A percentile compares a stretch with the other conserved stretches of the same genome.
phyloP scores from a whole-genome alignment of 2,329 filamentous ascomycete genomes.

The Botryotinia convoluta region DNA sequence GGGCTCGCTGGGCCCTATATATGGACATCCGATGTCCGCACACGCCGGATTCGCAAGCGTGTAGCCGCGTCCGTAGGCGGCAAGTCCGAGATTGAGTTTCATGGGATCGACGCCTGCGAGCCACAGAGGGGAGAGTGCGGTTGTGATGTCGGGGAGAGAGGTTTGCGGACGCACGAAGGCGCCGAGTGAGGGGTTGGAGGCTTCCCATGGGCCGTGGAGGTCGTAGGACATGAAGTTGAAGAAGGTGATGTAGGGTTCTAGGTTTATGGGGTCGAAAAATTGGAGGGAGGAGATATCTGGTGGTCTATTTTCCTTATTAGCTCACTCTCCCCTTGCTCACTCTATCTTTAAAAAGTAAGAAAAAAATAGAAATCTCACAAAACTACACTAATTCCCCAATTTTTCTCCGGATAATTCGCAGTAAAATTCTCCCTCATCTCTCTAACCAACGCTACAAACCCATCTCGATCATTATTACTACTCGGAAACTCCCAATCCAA shows the following conservation, averaged over 20 bases:
- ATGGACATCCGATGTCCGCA: slow-evolving; percentile 33
- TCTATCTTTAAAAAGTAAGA: too few species aligned
- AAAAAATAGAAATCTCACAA: slow-evolving; percentile 31
- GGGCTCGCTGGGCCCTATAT: slow-evolving; percentile 26
- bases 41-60: slow-evolving; percentile 36
- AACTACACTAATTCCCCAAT: slow-evolving; percentile 42
- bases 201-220: slow-evolving; percentile 46
- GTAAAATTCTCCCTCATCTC: slow-evolving; percentile 39
- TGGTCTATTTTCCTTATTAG: slow-evolving; percentile 27
- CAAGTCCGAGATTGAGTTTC: slow-evolving; percentile 49
- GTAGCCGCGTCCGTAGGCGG: slow-evolving; percentile 48
- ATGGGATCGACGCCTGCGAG: slow-evolving; percentile 41
- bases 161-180: slow-evolving; percentile 42
- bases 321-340: too few species aligned
- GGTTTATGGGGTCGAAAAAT: slow-evolving; percentile 35
- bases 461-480: slow-evolving; percentile 39
- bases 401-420: slow-evolving; percentile 31
- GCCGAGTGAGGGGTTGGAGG: slow-evolving; percentile 33
- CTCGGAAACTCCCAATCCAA: slow-evolving; percentile 49
- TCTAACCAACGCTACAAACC: slow-evolving; percentile 37
- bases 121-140: slow-evolving; percentile 43
- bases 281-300: slow-evolving; percentile 37
- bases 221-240: slow-evolving; percentile 41
- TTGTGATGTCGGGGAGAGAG: slow-evolving; percentile 44
- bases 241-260: slow-evolving; percentile 36